Base-by-base conservation (phyloP, 2,329 filamentous ascomycete species). In the Hymenoscyphus infarciens region DNA sequence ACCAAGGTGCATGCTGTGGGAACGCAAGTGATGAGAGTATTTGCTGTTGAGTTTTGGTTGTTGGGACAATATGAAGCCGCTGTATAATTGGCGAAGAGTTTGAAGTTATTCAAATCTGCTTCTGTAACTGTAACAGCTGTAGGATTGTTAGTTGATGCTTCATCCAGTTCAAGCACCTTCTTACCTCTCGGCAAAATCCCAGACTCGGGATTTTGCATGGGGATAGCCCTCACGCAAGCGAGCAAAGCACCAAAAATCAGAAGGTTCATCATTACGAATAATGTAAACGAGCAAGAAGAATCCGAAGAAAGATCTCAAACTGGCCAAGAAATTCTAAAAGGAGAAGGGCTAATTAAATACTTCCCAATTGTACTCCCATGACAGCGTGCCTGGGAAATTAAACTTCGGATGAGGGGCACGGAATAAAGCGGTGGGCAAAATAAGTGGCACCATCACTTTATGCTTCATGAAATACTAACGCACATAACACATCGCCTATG, bases 21-120 rank as follows among this genome's bases (percentile, higher is more conserved):
- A 3, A 59, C 19, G 45, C 69, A 71, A 13, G 66, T 64, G 10
- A 71, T 63, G 6, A 61, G 52, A 13, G 59, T 60, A 13, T 63
- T 61, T 13, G 60, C 56, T 25, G 64, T 66, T 6, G 33, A 27
- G 25, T 25, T 29, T 31, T 65, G 61, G 57, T 71, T 71, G 29
- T 38, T 57, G 2, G 64, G 66, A 59, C 69, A 71, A 45, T 71
- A 71, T 3, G 69, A 63, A 13, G 70, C 69, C 13, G 64, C 57
- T 3, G 68, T 66, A 45, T 67, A 67, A 59, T 71, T 64, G 5
- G 69, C 63, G 31, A 70, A 67, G 3, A 64, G 63, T 11, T 65
- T 57, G 60, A 71, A 71, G 38, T 64, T 65, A 54, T 64, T 38
- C 45, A 52, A 25, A 22, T 25, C 19, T 22, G 45, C 45, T 15